Base-by-base conservation (phyloP, 495 filamentous ascomycete genomes). In the Hamigera avellanea region DNA sequence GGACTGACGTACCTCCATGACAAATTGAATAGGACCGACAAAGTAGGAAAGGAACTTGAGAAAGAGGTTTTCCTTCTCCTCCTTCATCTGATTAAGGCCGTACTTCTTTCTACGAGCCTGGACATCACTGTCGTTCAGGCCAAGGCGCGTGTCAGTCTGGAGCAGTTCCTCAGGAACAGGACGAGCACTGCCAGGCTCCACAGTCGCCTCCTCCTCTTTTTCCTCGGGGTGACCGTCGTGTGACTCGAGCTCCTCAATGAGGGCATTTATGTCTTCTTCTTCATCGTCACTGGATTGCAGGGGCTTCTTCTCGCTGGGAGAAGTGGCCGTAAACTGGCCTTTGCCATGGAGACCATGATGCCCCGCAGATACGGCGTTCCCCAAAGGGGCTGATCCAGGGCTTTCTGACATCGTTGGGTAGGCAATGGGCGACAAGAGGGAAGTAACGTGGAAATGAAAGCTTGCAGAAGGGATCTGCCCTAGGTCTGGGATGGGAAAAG, bases 1-100 rank as follows among this genome's bases (percentile, higher is more conserved):
- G n/a, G n/a, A 19, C 17, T 18, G 3, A 39, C 53, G 33, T 65
- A 83, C 80, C 74, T 89, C 83, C 86, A 94, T 94, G 53, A 93
- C 86, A 61, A 86, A 87, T 54, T 93, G 86, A 49, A 94, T 88
- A 21, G 86, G 86, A 43, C 86, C 86, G 45, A 87, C 69, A 63
- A 94, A 93, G 66, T 81, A 91, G 40, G 64, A 66, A 15, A 93
- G 54, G 53, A 94, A 93, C 62, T 91, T 86, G 44, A 88, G 67
- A 33, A 87, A 55, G n/a, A 84, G 53, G 46, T 84, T 89, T 53
- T 80, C 75, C 61, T 86, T 91, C 62, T 89, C 81, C 58, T 89
- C 81, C 59, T 83, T 86, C 79, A 94, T 80, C 54, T 81, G 74
- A 50, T 94, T 94, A 51, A 82, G 66, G 58, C 86, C 86, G 60